Percentiles rank a stretch among this genome's conserved stretches.
These are phyloP conservation scores for Theileria annulata DNA, from an alignment of 169 alveolate genomes.

Conservation along the genomic window DNA sequence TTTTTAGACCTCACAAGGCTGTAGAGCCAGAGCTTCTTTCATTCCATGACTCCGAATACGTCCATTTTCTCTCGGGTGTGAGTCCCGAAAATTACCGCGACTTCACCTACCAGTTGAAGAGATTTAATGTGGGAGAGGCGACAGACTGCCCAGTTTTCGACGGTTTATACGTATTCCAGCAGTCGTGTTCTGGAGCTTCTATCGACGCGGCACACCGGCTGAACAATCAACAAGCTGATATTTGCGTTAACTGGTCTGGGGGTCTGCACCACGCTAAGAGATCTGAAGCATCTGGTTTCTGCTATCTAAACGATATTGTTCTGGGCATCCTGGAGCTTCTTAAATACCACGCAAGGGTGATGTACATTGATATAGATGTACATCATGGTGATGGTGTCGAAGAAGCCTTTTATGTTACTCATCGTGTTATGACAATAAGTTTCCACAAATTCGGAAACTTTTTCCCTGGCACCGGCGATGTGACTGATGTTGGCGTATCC, in stretches of 20 bases:
- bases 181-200: constrained; percentile 97
- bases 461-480: constrained; percentile 99
- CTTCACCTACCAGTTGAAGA: constrained; percentile 81
- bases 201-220: constrained; percentile 94
- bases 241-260: constrained; percentile 97
- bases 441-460: constrained; percentile 98
- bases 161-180: constrained; percentile 95
- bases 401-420: constrained; percentile 96
- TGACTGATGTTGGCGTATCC: constrained; percentile 93
- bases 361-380: constrained; percentile 98
- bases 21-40: constrained; percentile 91
- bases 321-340: constrained; percentile 94
- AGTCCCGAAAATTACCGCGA: constrained; percentile 83
- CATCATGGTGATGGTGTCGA: constrained; percentile 99
- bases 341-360: constrained; percentile 96
- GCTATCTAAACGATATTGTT: constrained; percentile 98
- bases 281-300: constrained; percentile 98
- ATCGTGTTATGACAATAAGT: constrained; percentile 97
- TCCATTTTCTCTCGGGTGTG: constrained; percentile 85
- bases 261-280: constrained; percentile 98
- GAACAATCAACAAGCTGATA: constrained; percentile 93
- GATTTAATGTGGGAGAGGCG: constrained; percentile 93
- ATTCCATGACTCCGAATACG: constrained; percentile 95
- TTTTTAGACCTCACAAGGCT: constrained; percentile 95
- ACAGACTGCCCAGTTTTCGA: constrained; percentile 98